A percentile compares a stretch with the other conserved stretches of the same genome.
phyloP scores from a whole-genome alignment of 73 alveolate genomes.

The Paramecium biaurelia region DNA sequence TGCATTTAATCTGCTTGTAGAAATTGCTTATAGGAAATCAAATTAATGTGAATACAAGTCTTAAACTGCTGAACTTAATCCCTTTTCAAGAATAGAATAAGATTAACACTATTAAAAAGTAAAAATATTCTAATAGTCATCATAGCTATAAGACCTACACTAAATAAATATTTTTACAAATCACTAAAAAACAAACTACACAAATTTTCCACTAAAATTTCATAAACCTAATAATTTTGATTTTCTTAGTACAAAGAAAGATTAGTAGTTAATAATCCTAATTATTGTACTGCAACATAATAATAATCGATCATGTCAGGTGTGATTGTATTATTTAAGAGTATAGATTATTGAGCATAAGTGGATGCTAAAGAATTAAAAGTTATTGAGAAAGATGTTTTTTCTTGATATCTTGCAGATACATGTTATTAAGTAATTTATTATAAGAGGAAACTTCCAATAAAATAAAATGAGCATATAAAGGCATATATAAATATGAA shows the following conservation, averaged over 20 bases:
- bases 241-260: neutral
- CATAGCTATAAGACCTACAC: neutral
- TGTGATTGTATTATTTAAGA: neutral
- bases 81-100: neutral
- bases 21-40: neutral
- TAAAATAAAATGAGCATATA: neutral
- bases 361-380: neutral
- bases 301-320: neutral
- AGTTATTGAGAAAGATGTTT: neutral
- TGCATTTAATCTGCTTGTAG: neutral
- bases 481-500: neutral
- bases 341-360: neutral
- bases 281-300: neutral
- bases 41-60: neutral
- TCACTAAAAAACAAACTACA: neutral
- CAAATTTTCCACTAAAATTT: neutral
- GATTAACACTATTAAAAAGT: neutral
- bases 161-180: neutral
- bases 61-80: neutral
- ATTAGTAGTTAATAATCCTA: neutral
- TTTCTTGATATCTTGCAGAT: slow-evolving; percentile 5
- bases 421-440: neutral
- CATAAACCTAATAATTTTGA: neutral
- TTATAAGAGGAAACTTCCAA: neutral
- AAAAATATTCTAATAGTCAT: neutral